Base-by-base conservation (phyloP, 2,329 filamentous ascomycete genomes). In the Dactylonectria macrodidyma region DNA sequence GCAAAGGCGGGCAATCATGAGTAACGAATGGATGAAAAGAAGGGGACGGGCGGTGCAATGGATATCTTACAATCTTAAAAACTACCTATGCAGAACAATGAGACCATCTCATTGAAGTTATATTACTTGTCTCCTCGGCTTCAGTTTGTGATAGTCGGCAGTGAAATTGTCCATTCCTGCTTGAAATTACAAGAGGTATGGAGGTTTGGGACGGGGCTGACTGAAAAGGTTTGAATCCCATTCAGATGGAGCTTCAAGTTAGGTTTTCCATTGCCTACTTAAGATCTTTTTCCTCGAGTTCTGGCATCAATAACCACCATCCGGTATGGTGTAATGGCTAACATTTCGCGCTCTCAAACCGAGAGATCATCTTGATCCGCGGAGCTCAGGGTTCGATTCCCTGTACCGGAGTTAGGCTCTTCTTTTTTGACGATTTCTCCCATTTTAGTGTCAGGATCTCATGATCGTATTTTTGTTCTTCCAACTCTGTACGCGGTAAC, bases 241-340 rank as follows among this genome's bases (percentile, higher is more conserved):
- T 30, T 30, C 26, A 30, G 26, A 30, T 30, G 4, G 4, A 30
- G 26, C 26, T 30, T 7, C 26, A 7, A 30, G 26, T 30, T 7
- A 7, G 26, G 19, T 19, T 19, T 1, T 19, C 19, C 19, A 19
- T 19, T 19, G 19, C 19, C 19, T 19, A 19, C 19, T 19, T 19
- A 19, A 19, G 19, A 19, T 19, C 19, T 19, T 19, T 19, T 19
- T 19, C 19, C 19, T 19, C 19, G 19, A 19, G 19, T 19, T 19
- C 19, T 19, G 19, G 19, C 19, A 61, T 30, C 34, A 61, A 61
- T 10, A 33, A 61, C 11, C 33, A 52, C 5, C 19, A 55, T 71
- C 68, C 68, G 68, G 66, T 69, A 71, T 71, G 68, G 68, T 71
- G 68, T 71, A 71, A 64, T 71, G 68, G 68, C 66, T 62, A 71